Evolutionary conservation across 139 green algal species (phyloP), one percentile per base, ranked within the genome.

Genomic region (Tetradesmus obliquus): DNA sequence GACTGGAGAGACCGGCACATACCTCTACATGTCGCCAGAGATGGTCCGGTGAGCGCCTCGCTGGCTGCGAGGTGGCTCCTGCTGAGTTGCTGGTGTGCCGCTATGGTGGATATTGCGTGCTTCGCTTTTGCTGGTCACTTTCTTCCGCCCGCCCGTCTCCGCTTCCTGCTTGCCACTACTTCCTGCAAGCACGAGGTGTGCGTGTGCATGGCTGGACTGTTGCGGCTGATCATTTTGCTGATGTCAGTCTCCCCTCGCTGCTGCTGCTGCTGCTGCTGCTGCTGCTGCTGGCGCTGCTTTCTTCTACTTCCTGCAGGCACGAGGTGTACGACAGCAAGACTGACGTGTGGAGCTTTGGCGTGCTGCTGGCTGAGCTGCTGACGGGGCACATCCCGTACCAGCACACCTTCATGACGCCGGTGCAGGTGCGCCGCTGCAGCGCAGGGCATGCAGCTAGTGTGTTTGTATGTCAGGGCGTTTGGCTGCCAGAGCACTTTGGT

Each of bases 1-100:
- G 13, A 98, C 97, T 1, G 96, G 96, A 1, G 97, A 99, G 94
- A 98, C 97, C 1, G 97, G 97, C 54, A 98, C 95, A 2, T 99
- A 99, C 89, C 71, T 97, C 80, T 98, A 98, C 94, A 99, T 99
- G 97, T 93, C 94, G 3, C 97, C 97, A 3, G 97, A 99, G 91
- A 95, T 98, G 82, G 95, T 98, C 86, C 72, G 93, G 92, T 94
- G 88, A 62, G 91, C 1, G 32, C 32, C 32, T 45, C 32, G 32
- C 32, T 60, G 87, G 84, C 22, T 13, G 82, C 15, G 83, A 53
- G 83, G 83, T 71, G 66, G 66, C 66, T 4, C 12, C 17, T 76
- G 66, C 12, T 76, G 66, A 3, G 15, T 76, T n/a, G 66, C 15
- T 24, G 66, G 8, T 24, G 17, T n/a, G 10, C 2, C 15, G 7